Evolutionary conservation across 306 rosid genomes (phyloP).

Genomic region (Dryas alaskensis): DNA sequence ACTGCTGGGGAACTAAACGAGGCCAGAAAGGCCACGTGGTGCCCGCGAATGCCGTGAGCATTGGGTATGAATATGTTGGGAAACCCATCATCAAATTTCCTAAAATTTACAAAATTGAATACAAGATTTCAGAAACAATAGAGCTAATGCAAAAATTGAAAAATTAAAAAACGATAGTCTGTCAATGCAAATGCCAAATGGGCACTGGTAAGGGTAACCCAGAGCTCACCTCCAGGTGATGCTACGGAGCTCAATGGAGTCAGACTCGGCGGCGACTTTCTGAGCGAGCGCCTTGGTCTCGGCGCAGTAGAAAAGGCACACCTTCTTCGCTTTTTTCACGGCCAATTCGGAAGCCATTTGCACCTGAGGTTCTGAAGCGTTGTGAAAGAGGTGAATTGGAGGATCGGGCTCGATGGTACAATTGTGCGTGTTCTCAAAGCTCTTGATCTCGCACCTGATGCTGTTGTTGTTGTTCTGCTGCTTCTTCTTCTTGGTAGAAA

Average conservation of each 20-base stretch:
- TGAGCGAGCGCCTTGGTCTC: slow-evolving; percentile 80
- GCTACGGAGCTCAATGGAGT: slow-evolving; percentile 65
- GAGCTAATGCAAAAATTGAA: not conserved
- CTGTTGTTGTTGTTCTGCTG: not conserved
- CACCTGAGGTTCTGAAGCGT: slow-evolving; percentile 33
- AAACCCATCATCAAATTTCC: slow-evolving; percentile 96
- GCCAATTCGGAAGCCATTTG: slow-evolving; percentile 51
- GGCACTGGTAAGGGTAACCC: no score
- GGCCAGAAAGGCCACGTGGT: slow-evolving; percentile 91
- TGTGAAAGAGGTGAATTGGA: slow-evolving; percentile 28
- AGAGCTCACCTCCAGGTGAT: slow-evolving; percentile 69
- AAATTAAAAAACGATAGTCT: not conserved
- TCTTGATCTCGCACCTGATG: slow-evolving; percentile 54
- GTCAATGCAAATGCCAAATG: no score
- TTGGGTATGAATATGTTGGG: slow-evolving; percentile 96
- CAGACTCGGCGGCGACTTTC: slow-evolving; percentile 65
- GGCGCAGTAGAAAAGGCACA: slow-evolving; percentile 73
- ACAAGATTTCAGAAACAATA: slow-evolving; percentile 31
- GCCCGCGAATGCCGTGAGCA: slow-evolving; percentile 93
- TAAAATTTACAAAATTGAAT: slow-evolving; percentile 36
- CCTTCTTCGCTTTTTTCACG: slow-evolving; percentile 50
- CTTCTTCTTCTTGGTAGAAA: slow-evolving; percentile 21
- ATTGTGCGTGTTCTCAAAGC: slow-evolving; percentile 47
- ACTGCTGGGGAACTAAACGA: slow-evolving; percentile 89
- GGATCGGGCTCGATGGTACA: slow-evolving; percentile 48